Evolutionary conservation across 352 stramenopile genomes (phyloP), one percentile per base, ranked within the genome.

Genomic region (Globisporangium yorkense): DNA sequence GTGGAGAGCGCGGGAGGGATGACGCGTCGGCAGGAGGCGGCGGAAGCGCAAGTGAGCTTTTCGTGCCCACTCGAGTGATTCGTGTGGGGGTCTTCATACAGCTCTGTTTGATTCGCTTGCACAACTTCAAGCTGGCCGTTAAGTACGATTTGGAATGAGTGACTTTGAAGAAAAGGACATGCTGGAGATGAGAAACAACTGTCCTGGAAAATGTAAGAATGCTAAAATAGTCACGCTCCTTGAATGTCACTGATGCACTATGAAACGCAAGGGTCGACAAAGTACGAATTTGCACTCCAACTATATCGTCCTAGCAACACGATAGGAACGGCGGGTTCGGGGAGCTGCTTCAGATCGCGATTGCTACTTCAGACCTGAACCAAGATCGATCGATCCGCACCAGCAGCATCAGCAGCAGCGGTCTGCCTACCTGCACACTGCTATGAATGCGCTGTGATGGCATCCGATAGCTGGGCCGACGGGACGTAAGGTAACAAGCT

Each of bases 181-280:
- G 13, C 3, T n/a, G 18, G 15, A 20, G n/a, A 31, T 18, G 5
- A 2, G 0, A 21, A 4, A 49, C 10, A 44, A 0, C 27, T 8
- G 35, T 41, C 9, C 2, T 41, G 35, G 10, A 41, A 41, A 13
- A 5, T 41, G 35, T 41, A 41, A 2, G 10, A 41, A 9, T 9
- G 5, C 21, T 5, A 35, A 10, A 59, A 16, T 16, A 3, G 58
- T 50, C 51, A 64, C 51, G 58, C 44, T 48, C 58, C 51, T 64
- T 64, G 58, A 64, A 64, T 49, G 58, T 10, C 51, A 51, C 43
- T 55, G 44, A 31, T 43, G 0, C 5, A 18, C 24, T 43, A 33
- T 57, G 39, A 61, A 55, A 61, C 24, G 46, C 56, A 61, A 55
- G 12, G 2, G 5, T 7, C 3, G 15, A 3, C n/a, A 39, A 53